Evolutionary conservation across 345 rosid species (phyloP).

Genomic region (Melastoma malabathricum): DNA sequence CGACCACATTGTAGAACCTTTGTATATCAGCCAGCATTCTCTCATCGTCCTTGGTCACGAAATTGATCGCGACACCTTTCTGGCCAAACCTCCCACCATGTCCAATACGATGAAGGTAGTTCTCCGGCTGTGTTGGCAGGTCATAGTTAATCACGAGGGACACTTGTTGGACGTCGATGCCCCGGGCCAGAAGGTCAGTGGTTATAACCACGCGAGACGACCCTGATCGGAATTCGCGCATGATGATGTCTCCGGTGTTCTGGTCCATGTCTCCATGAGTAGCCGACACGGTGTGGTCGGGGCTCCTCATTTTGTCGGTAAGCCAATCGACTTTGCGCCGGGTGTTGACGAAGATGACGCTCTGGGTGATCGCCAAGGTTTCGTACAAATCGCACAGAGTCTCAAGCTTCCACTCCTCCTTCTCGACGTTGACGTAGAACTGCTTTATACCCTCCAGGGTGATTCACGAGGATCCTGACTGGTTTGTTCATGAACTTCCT

Average conservation of each 20-base stretch:
- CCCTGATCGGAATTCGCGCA: conserved; percentile 69
- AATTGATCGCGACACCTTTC: conserved; percentile 62
- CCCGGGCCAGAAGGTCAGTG: conserved; percentile 64
- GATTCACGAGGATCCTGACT: conserved; percentile 62
- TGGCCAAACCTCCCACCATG: conserved; percentile 75
- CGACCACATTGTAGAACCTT: conserved; percentile 42
- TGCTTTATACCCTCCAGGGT: conserved; percentile 73
- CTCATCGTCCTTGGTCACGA: conserved; percentile 41
- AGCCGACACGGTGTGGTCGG: conserved; percentile 66
- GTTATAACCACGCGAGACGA: conserved; percentile 65
- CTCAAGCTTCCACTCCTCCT: conserved; percentile 73
- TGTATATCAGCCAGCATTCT: conserved; percentile 53
- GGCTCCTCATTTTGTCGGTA: conserved; percentile 55
- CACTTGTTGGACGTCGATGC: conserved; percentile 68
- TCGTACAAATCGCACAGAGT: conserved; percentile 71
- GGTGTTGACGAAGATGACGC: conserved; percentile 66
- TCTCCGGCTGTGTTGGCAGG: conserved; percentile 63
- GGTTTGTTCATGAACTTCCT: conserved; percentile 76
- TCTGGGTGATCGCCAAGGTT: conserved; percentile 58
- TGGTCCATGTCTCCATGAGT: conserved; percentile 75
- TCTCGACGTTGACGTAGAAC: conserved; percentile 57
- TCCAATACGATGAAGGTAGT: conserved; percentile 62
- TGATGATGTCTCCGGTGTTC: conserved; percentile 64
- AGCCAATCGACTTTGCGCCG: conserved; percentile 72
- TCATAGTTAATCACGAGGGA: conserved; percentile 63